A percentile compares a stretch with the other conserved stretches of the same genome.
Evolutionary conservation across 2,329 filamentous ascomycete species (phyloP).

Genomic region (Periconia sp.): DNA sequence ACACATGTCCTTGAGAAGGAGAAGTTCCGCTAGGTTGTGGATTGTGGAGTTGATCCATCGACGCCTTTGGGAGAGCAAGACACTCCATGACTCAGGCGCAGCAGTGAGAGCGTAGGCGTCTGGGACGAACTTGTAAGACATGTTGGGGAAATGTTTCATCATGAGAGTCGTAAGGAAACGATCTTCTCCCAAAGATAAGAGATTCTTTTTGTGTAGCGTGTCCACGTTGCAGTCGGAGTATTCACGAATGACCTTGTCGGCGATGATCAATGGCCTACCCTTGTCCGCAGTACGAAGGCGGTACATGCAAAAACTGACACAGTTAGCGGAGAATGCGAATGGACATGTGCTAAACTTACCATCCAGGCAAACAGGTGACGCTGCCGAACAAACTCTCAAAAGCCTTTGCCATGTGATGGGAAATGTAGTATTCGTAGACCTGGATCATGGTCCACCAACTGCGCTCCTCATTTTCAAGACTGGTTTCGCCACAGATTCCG

Average conservation of each 20-base stretch:
- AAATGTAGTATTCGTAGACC: conserved; percentile 99
- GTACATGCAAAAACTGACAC: conserved; percentile 93
- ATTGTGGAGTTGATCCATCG: conserved; percentile 99
- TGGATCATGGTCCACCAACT: conserved; percentile 99
- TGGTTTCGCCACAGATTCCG: conserved; percentile 96
- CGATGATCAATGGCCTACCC: conserved; percentile 91
- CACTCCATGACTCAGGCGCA: conserved; percentile 90
- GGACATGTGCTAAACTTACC: conserved; percentile 62
- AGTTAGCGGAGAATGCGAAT: conserved; percentile 16
- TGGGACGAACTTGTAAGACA: conserved; percentile 95
- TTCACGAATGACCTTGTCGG: conserved; percentile 82
- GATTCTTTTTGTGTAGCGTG: conserved; percentile 92
- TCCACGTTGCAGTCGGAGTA: conserved; percentile 90
- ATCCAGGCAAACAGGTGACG: conserved; percentile 98
- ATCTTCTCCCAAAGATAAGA: conserved; percentile 92
- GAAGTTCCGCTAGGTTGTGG: conserved; percentile 90
- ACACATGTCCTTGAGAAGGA: conserved; percentile 89
- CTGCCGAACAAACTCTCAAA: conserved; percentile 98
- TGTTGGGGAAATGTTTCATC: conserved; percentile 94
- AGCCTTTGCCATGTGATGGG: conserved; percentile 92
- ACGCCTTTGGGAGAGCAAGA: conserved; percentile 94
- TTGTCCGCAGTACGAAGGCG: conserved; percentile 91
- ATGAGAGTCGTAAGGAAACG: conserved; percentile 95
- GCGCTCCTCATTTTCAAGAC: conserved; percentile 89
- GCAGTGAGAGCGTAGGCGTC: conserved; percentile 93